A percentile compares a stretch with the other conserved stretches of the same genome.
Evolutionary conservation across 495 filamentous ascomycete species (phyloP).

Genomic region (Chaetomium tenue): DNA sequence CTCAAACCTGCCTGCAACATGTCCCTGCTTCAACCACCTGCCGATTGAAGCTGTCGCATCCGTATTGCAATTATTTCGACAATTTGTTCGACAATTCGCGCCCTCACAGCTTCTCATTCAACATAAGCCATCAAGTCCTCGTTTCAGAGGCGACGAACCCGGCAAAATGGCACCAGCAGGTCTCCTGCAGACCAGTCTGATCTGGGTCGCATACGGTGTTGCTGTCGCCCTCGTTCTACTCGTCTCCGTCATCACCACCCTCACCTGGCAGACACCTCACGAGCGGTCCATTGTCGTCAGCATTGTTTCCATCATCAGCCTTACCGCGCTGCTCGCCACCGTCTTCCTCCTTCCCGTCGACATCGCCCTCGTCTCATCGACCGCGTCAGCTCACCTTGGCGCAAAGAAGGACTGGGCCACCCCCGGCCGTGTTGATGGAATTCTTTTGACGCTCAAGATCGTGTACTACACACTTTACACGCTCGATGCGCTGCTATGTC

Average conservation of each 20-base stretch:
- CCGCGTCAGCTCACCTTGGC: constrained; percentile 69
- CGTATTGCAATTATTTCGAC: neutral
- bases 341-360: constrained; percentile 92
- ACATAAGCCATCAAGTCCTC: constrained; percentile 18
- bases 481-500: constrained; percentile 84
- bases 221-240: constrained; percentile 67
- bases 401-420: constrained; percentile 94
- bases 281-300: constrained; percentile 81
- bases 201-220: constrained; percentile 88
- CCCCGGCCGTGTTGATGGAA: constrained; percentile 68
- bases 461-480: constrained; percentile 94
- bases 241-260: constrained; percentile 77
- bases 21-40: neutral
- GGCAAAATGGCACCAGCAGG: constrained; percentile 55
- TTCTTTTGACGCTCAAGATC: constrained; percentile 74
- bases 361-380: constrained; percentile 89
- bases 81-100: neutral
- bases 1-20: neutral
- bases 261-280: constrained; percentile 79
- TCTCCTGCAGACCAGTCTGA: constrained; percentile 77
- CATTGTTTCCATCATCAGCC: constrained; percentile 77
- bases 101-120: neutral
- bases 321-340: constrained; percentile 85
- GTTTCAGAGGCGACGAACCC: constrained; percentile 17
- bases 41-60: constrained; percentile 9